Evolutionary conservation across 1,284 basidiomycete species (phyloP).

Genomic region (Leccinum solheimii): DNA sequence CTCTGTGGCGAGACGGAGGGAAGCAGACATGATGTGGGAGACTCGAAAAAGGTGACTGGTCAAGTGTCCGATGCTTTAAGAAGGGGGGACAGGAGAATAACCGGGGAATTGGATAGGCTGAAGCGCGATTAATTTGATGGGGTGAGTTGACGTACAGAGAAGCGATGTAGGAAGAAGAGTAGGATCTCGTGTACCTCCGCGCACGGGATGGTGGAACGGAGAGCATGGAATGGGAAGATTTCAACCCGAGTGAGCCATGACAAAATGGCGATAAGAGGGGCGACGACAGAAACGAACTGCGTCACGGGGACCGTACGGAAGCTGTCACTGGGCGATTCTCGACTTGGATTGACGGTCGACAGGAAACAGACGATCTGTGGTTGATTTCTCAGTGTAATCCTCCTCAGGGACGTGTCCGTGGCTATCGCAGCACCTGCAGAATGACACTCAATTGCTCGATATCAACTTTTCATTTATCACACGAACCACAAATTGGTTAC

Average conservation of each 20-base stretch:
- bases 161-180: conserved; percentile 29
- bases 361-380: conserved; percentile 14
- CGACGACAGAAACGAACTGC: conserved; percentile 7
- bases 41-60: conserved; percentile 35
- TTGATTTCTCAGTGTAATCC: conserved; percentile 28
- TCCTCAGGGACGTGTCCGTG: conserved; percentile 30
- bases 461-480: conserved; percentile 33
- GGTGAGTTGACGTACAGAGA: conserved; percentile 39
- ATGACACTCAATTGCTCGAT: conserved; percentile 17
- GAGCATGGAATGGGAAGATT: conserved; percentile 17
- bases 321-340: conserved; percentile 8
- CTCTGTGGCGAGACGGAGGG: conserved; percentile 28
- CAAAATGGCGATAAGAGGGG: conserved; percentile 15
- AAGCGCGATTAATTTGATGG: conserved; percentile 38
- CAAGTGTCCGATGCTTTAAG: conserved; percentile 34
- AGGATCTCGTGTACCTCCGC: conserved; percentile 30
- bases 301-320: conserved; percentile 4
- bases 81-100: conserved; percentile 33
- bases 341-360: conserved; percentile 11
- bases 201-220: conserved; percentile 20
- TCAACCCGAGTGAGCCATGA: conserved; percentile 16
- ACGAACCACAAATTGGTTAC: conserved; percentile 25
- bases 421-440: conserved; percentile 17
- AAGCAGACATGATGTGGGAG: conserved; percentile 34
- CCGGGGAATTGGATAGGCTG: conserved; percentile 33